phyloP scores from a whole-genome alignment of 1,139 yeast species.

The Kluyveromyces sp. region DNA sequence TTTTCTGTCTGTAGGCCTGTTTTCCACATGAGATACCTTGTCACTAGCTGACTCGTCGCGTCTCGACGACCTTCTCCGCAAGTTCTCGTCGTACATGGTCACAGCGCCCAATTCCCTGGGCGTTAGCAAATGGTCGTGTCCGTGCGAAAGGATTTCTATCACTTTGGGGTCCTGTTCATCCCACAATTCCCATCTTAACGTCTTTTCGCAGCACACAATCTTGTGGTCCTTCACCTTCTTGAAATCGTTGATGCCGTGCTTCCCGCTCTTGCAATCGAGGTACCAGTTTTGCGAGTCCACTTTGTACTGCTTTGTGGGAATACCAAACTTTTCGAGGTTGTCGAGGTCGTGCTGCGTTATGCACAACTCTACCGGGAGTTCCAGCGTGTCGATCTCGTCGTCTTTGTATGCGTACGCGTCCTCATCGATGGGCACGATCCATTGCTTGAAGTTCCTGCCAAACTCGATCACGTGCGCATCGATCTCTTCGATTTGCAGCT shows the following conservation, averaged over 20 bases:
- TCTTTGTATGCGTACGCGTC: conserved; percentile 6
- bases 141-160: conserved; percentile 7
- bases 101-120: conserved; percentile 11
- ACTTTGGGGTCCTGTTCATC: conserved; percentile 13
- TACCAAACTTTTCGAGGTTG: conserved; percentile 15
- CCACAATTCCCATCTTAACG: conserved; percentile 31
- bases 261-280: conserved; percentile 25
- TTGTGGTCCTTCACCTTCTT: conserved; percentile 23
- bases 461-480: conserved; percentile 15
- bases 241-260: conserved; percentile 14
- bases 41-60: conserved; percentile 11
- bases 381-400: conserved; percentile 9
- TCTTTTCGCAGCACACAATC: conserved; percentile 26
- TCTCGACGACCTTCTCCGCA: conserved; percentile 23
- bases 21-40: conserved; percentile 6
- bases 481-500: conserved; percentile 1
- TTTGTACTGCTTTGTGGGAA: conserved; percentile 13
- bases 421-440: conserved; percentile 4
- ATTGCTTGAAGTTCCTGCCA: conserved; percentile 9
- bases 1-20: conserved; percentile 22
- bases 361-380: conserved; percentile 24
- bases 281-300: conserved; percentile 25
- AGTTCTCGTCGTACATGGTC: conserved; percentile 12
- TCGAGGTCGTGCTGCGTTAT: conserved; percentile 22
- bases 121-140: conserved; percentile 13